Base-by-base conservation (phyloP, 176 grass and related monocot genomes). In the Rhynchospora pubera region DNA sequence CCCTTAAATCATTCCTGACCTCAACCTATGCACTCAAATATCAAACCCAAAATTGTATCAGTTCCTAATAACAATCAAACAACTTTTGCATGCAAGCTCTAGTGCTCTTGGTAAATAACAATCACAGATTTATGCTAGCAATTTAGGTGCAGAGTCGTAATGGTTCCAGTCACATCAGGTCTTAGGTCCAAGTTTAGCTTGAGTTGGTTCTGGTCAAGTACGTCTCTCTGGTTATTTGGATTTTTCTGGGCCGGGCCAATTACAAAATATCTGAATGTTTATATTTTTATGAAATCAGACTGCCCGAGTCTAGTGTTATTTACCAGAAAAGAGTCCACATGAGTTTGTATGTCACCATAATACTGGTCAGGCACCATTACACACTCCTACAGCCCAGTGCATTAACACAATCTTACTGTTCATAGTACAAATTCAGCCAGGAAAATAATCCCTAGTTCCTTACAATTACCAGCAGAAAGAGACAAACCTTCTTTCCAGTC, bases 401-500 rank as follows among this genome's bases (percentile, higher is more conserved):
- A 57, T 77, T 59, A 21, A 8, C 18, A 22, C 16, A 64, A 64
- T 22, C 61, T 64, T 22, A 64, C 61, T 64, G 18, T 22, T 64
- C 61, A 14, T 51, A 11, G 10, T 51, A 51, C 48, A 51, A 51
- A 11, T 11, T 51, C 4, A 51, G 48, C 48, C 48, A 51, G 48
- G 6, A 51, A 1, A 64, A 64, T 64, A 64, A 26, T 64, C 18
- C 50, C 4, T 59, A 59, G 13, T n/a, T n/a, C n/a, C n/a, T n/a
- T n/a, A n/a, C n/a, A 79, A 44, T 60, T 53, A 45, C 1, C 77
- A 18, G 18, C 18, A 79, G 24, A 58, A 59, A 59, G 28, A 22
- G 5, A 86, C 15, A 71, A 77, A 93, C 94, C 91, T 97, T 84
- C 7, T 61, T 45, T 74, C 94, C 89, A 21, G 23, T 52, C 83